Base-by-base conservation (phyloP, 2,329 filamentous ascomycete genomes). In the Epichloe festucae region DNA sequence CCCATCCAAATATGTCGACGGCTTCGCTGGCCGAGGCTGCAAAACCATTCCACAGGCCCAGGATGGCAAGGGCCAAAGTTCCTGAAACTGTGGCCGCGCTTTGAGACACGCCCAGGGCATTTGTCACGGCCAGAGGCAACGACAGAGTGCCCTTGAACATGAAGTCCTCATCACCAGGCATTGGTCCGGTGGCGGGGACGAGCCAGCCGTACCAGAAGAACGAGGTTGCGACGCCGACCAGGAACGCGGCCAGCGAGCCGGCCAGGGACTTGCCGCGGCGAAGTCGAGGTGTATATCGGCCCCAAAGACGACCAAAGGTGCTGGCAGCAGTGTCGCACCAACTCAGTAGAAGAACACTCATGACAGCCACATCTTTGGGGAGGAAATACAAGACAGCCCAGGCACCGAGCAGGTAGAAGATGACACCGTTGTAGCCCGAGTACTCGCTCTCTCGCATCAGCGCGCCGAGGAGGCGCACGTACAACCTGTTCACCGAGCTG, bases 311-410 rank as follows among this genome's bases (percentile, higher is more conserved):
- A 50, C 93, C 93, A 63, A 98, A 90, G 0, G 93, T 98, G 64
- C 86, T 93, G 48, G 93, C 93, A 38, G 93, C 93, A 1, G 93
- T 97, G 67, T 98, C 93, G 69, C 93, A 98, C 93, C 93, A 98
- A 63, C 87, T 94, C 23, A 98, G 79, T 41, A 98, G 78, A 61
- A 98, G 74, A 43, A 97, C 85, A 55, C 86, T 84, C 74, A 97
- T 85, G 47, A 95, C 85, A 7, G 85, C 89, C 23, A 98, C 79
- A 61, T 98, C 93, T 71, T 97, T 98, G 56, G 90, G 89, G 66
- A 94, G 89, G 66, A 88, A 89, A 58, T 81, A 81, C 58, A 97
- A 79, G 15, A 91, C 89, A 35, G 83, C 76, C 82, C 89, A 96
- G 31, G 89, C 84, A 52, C 93, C 93, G 7, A 96, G 78, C 10